Evolutionary conservation across 2,329 filamentous ascomycete species (phyloP).

Genomic region (Xenosphaeropsis pyriputrescens): DNA sequence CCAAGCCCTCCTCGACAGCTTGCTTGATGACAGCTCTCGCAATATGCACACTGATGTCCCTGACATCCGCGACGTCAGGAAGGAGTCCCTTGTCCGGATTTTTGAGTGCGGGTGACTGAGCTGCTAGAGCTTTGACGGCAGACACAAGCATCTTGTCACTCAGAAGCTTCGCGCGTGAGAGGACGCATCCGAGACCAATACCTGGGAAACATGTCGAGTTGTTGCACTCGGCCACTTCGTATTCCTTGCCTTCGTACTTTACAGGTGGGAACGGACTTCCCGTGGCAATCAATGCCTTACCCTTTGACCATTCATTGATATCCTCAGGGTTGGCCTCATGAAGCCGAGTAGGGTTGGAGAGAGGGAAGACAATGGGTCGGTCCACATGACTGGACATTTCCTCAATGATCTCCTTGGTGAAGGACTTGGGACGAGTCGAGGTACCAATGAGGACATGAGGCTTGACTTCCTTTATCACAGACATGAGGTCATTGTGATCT

Average conservation of each 20-base stretch:
- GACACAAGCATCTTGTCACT: constrained; percentile 72
- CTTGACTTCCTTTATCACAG: constrained; percentile 54
- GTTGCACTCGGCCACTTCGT: constrained; percentile 65
- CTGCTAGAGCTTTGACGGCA: constrained; percentile 59
- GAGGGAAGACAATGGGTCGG: constrained; percentile 63
- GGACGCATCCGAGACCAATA: constrained; percentile 66
- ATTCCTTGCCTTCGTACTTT: constrained; percentile 33
- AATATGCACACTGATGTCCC: constrained; percentile 64
- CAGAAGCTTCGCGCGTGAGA: constrained; percentile 51
- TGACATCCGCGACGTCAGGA: constrained; percentile 61
- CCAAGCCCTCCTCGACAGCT: constrained; percentile 54
- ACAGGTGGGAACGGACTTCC: constrained; percentile 73
- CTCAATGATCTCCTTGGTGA: constrained; percentile 56
- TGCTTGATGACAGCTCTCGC: constrained; percentile 61
- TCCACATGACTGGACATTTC: constrained; percentile 64
- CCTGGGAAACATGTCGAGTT: constrained; percentile 78
- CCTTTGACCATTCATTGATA: constrained; percentile 63
- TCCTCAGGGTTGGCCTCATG: constrained; percentile 72
- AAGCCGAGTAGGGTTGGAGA: constrained; percentile 73
- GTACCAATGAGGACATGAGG: constrained; percentile 78
- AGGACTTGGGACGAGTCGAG: constrained; percentile 62
- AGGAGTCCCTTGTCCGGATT: constrained; percentile 40
- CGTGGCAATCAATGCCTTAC: constrained; percentile 66
- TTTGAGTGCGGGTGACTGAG: constrained; percentile 51
- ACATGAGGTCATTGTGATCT: constrained; percentile 41